phyloP scores from a whole-genome alignment of 345 rosid species.

The Rhizophora apiculata region DNA sequence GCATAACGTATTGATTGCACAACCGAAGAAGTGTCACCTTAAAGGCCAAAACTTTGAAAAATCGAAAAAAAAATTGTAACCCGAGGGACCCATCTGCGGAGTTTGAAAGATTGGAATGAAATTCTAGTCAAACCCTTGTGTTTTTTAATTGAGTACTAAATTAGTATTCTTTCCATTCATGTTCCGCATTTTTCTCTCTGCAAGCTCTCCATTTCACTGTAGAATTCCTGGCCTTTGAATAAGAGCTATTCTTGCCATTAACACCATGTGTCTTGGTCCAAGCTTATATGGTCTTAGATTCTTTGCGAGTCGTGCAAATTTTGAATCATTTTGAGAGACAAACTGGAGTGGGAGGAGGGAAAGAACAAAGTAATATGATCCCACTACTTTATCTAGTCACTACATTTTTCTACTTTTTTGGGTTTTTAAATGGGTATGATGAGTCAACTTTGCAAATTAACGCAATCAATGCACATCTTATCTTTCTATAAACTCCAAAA shows the following conservation, averaged over 20 bases:
- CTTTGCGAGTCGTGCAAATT: slow-evolving; percentile 15
- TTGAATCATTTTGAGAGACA: slow-evolving; percentile 3
- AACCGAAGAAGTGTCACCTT: slow-evolving; percentile 7
- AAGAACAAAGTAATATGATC: neutral
- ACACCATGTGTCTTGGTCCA: neutral
- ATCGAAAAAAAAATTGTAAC: slow-evolving; percentile 6
- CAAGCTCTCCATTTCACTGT: too few species aligned
- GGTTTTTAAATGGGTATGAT: too few species aligned
- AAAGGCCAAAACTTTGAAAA: slow-evolving; percentile 18
- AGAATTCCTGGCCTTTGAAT: slow-evolving; percentile 9
- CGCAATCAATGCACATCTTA: too few species aligned
- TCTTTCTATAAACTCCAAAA: too few species aligned
- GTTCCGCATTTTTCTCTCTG: slow-evolving; percentile 6
- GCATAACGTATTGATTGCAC: slow-evolving; percentile 13
- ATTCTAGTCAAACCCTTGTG: slow-evolving; percentile 8
- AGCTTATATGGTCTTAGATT: neutral
- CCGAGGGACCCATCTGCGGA: slow-evolving; percentile 23
- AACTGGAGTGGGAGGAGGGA: slow-evolving; percentile 8
- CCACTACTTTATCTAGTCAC: too few species aligned
- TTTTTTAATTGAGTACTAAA: slow-evolving; percentile 14
- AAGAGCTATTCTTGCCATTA: neutral
- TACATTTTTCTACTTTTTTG: too few species aligned
- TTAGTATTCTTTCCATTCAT: slow-evolving; percentile 3
- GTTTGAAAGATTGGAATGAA: neutral
- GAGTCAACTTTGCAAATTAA: too few species aligned